phyloP scores from a whole-genome alignment of 2,329 filamentous ascomycete genomes.

The Chaetomium strumarium region DNA sequence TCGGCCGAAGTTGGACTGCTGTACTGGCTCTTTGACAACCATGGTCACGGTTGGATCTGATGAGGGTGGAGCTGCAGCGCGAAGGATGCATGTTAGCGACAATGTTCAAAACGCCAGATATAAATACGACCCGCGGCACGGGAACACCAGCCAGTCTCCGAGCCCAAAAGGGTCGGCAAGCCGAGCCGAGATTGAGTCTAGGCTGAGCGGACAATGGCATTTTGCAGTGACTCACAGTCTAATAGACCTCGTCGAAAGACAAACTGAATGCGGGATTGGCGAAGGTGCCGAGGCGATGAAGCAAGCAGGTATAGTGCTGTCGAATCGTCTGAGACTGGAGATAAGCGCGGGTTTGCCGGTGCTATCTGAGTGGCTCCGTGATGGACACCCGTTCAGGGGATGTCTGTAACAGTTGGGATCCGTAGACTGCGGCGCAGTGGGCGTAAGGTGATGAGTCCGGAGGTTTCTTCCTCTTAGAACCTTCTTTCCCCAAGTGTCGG shows the following conservation, averaged over 20 bases:
- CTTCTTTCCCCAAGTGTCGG: slow-evolving; percentile 4
- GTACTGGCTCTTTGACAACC: slow-evolving; percentile 29
- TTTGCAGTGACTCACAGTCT: slow-evolving; percentile 28
- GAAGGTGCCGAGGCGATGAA: slow-evolving; percentile 23
- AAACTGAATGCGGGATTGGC: slow-evolving; percentile 25
- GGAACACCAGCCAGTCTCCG: neutral
- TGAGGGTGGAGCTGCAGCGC: slow-evolving; percentile 8
- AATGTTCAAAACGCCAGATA: slow-evolving; percentile 10
- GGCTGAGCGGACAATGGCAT: slow-evolving; percentile 12
- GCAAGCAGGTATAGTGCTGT: slow-evolving; percentile 24
- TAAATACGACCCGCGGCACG: slow-evolving; percentile 9
- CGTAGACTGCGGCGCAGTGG: slow-evolving; percentile 19
- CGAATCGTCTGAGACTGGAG: slow-evolving; percentile 24
- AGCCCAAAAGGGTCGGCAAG: slow-evolving; percentile 12
- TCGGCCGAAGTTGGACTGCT: slow-evolving; percentile 31
- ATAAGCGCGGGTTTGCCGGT: slow-evolving; percentile 18
- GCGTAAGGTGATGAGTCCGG: slow-evolving; percentile 1
- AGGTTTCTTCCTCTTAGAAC: neutral
- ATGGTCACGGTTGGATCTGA: slow-evolving; percentile 26
- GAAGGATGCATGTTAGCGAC: slow-evolving; percentile 23
- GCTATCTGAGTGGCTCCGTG: slow-evolving; percentile 16
- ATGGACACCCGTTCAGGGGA: slow-evolving; percentile 16
- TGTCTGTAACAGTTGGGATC: slow-evolving; percentile 8
- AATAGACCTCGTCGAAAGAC: slow-evolving; percentile 14
- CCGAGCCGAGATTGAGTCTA: slow-evolving; percentile 13